phyloP scores from a whole-genome alignment of 352 stramenopile species.

The Phytophthora fragariaefolia region DNA sequence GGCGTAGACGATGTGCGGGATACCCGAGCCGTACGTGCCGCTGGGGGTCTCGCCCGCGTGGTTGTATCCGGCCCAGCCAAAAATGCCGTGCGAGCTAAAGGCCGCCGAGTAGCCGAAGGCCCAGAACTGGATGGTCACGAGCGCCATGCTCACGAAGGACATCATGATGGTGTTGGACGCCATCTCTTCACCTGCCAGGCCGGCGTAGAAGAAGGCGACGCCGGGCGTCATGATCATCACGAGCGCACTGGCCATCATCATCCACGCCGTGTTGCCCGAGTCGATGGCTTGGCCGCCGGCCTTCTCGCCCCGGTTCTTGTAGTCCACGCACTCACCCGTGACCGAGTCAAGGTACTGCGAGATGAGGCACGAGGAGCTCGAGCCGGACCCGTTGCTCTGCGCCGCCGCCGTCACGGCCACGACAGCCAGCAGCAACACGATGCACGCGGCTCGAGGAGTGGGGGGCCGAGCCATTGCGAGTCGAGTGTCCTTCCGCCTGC shows the following conservation, averaged over 20 bases:
- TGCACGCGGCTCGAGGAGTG: constrained; percentile 1
- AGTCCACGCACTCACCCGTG: constrained; percentile 44
- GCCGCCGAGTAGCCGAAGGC: constrained; percentile 74
- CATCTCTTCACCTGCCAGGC: constrained; percentile 70
- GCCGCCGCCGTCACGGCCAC: constrained; percentile 48
- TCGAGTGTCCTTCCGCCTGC: not conserved
- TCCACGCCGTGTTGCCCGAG: constrained; percentile 67
- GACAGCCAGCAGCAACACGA: constrained; percentile 11
- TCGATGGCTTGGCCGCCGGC: constrained; percentile 37
- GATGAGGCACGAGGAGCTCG: constrained; percentile 21
- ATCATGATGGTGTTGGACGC: constrained; percentile 83
- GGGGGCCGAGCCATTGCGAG: constrained; percentile 2
- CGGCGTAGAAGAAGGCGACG: constrained; percentile 80
- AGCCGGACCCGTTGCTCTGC: constrained; percentile 22
- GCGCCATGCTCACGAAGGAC: constrained; percentile 72
- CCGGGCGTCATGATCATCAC: constrained; percentile 77
- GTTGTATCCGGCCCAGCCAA: constrained; percentile 62
- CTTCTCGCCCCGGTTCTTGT: constrained; percentile 38
- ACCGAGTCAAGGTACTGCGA: constrained; percentile 46
- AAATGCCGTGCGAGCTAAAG: constrained; percentile 63
- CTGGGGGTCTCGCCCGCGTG: constrained; percentile 47
- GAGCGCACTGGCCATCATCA: constrained; percentile 52
- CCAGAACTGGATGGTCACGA: constrained; percentile 83
- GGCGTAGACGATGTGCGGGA: constrained; percentile 73
- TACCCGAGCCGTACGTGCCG: constrained; percentile 56